Evolutionary conservation across 2,329 filamentous ascomycete genomes (phyloP).

Genomic region (Intubia oerlemansii): DNA sequence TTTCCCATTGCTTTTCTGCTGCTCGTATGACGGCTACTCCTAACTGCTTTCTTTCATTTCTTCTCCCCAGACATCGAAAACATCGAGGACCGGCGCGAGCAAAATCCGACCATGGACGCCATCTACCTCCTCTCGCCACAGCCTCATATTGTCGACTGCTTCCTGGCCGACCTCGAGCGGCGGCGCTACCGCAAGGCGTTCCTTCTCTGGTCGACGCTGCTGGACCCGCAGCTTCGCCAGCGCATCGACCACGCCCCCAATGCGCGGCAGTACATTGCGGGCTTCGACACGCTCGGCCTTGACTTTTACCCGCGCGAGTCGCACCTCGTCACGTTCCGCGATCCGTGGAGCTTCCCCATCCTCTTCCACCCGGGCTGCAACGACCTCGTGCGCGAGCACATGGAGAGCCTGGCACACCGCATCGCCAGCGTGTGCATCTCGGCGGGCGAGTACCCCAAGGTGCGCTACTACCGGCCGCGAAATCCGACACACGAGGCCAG

Average conservation of each 20-base stretch:
- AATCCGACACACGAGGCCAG: conserved; percentile 65
- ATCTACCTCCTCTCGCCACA: conserved; percentile 79
- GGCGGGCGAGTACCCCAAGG: conserved; percentile 80
- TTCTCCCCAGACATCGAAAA: conserved; percentile 61
- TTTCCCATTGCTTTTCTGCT: background rate
- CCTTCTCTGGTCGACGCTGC: conserved; percentile 66
- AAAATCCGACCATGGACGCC: conserved; percentile 80
- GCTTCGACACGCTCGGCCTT: conserved; percentile 64
- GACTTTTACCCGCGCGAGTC: conserved; percentile 86
- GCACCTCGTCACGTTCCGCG: conserved; percentile 73
- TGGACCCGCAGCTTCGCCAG: conserved; percentile 48
- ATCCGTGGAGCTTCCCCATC: conserved; percentile 88
- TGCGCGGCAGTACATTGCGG: conserved; percentile 53
- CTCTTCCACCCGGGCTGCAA: conserved; percentile 86
- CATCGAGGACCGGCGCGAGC: conserved; percentile 68
- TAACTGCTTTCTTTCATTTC: background rate
- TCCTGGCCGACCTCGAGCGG: conserved; percentile 80
- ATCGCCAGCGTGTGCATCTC: conserved; percentile 75
- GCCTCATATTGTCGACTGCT: conserved; percentile 75
- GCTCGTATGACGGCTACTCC: background rate
- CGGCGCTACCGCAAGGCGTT: conserved; percentile 60
- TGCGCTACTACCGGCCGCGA: conserved; percentile 70
- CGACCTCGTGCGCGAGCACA: conserved; percentile 57
- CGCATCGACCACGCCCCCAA: conserved; percentile 52
- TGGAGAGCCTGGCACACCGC: conserved; percentile 69